Conservation (phyloP, 1,284 basidiomycete species). For the Apiotrichum mycotoxinovorans region DNA sequence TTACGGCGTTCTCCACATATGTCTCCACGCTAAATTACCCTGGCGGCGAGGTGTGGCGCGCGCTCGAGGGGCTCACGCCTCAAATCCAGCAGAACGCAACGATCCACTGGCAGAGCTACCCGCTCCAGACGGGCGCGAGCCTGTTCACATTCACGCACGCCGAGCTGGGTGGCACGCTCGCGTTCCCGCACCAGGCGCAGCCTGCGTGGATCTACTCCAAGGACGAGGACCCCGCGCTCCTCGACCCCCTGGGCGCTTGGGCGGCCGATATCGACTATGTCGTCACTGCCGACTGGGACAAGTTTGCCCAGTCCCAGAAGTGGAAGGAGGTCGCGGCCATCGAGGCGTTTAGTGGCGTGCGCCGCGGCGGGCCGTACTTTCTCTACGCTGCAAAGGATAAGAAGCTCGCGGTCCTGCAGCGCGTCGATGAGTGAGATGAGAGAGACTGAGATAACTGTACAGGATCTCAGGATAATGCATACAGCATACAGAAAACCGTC, state of each 20-base stretch:
- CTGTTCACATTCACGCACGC: slow-evolving; percentile 75
- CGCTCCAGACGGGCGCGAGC: slow-evolving; percentile 77
- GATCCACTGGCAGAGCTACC: slow-evolving; percentile 43
- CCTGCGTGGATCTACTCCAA: slow-evolving; percentile 71
- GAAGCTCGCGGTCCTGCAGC: slow-evolving; percentile 13
- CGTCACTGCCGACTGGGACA: slow-evolving; percentile 31
- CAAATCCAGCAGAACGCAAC: slow-evolving; percentile 27
- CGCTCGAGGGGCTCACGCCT: slow-evolving; percentile 62
- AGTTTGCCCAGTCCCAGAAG: slow-evolving; percentile 9
- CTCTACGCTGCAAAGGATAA: slow-evolving; percentile 4
- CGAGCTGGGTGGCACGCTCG: background rate
- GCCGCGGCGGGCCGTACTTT: slow-evolving; percentile 12
- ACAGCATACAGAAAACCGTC: background rate
- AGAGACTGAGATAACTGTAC: background rate
- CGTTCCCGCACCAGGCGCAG: slow-evolving; percentile 11
- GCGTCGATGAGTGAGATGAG: background rate
- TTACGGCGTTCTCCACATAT: slow-evolving; percentile 57
- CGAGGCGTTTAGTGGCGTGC: slow-evolving; percentile 17
- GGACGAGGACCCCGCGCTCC: slow-evolving; percentile 60
- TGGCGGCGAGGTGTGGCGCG: slow-evolving; percentile 70
- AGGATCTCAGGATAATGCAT: background rate
- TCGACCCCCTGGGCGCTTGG: slow-evolving; percentile 36
- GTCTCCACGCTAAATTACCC: slow-evolving; percentile 81
- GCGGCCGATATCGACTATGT: slow-evolving; percentile 35
- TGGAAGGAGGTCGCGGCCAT: slow-evolving; percentile 28